Evolutionary conservation across 352 stramenopile genomes (phyloP).

Genomic region (Phytophthora vignae): DNA sequence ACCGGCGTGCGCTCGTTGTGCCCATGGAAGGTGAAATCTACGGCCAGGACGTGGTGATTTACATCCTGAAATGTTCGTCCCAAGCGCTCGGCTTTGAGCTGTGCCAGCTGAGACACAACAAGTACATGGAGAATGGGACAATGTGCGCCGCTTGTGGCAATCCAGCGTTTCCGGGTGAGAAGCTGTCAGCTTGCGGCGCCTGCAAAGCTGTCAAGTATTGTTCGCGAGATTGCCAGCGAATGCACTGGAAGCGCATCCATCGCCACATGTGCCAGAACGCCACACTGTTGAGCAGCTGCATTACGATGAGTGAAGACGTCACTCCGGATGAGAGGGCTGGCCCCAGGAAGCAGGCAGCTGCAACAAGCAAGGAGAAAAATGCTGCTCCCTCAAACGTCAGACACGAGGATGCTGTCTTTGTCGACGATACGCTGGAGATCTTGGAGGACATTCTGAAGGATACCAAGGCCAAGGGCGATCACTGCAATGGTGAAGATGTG

Average conservation of each 20-base stretch:
- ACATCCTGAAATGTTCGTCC: conserved; percentile 30
- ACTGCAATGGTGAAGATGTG: neutral
- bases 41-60: conserved; percentile 37
- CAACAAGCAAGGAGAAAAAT: conserved; percentile 4
- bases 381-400: neutral
- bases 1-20: conserved; percentile 28
- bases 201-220: conserved; percentile 45
- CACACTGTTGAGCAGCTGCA: conserved; percentile 30
- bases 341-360: neutral
- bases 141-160: conserved; percentile 34
- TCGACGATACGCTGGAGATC: conserved; percentile 33
- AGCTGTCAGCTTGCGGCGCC: conserved; percentile 34
- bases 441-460: conserved; percentile 31
- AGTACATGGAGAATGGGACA: conserved; percentile 27
- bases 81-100: conserved; percentile 37
- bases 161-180: conserved; percentile 10
- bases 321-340: conserved; percentile 21
- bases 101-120: conserved; percentile 36
- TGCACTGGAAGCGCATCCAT: conserved; percentile 47
- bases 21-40: conserved; percentile 32
- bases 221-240: conserved; percentile 38
- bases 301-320: conserved; percentile 35
- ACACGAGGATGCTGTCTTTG: conserved; percentile 18
- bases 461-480: conserved; percentile 5
- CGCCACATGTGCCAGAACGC: conserved; percentile 38